Percentiles rank a stretch among this genome's conserved stretches.
Conservation (phyloP, 2,329 filamentous ascomycete species). For the Aspergillus udagawae region DNA sequence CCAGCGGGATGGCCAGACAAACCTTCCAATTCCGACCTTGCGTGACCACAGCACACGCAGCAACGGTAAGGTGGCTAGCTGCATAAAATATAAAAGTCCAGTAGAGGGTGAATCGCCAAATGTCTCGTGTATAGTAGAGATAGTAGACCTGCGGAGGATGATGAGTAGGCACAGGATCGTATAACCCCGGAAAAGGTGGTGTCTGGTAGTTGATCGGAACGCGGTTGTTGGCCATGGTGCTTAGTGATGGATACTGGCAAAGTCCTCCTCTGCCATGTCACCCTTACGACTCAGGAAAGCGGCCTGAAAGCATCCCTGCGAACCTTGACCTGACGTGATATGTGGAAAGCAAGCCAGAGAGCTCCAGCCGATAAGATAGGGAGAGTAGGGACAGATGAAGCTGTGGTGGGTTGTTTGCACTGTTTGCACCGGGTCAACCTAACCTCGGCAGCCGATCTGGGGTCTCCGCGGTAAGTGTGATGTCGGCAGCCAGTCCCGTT, state of each 20-base stretch:
- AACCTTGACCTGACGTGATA: not conserved
- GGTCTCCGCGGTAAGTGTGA: constrained; percentile 25
- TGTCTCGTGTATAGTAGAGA: constrained; percentile 71
- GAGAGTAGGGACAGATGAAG: not conserved
- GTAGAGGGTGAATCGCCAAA: constrained; percentile 81
- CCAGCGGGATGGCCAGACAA: constrained; percentile 67
- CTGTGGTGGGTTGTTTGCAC: constrained; percentile 24
- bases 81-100: constrained; percentile 82
- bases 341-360: not conserved
- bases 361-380: not conserved
- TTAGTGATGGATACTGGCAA: not conserved
- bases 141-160: constrained; percentile 53
- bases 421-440: constrained; percentile 23
- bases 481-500: constrained; percentile 1
- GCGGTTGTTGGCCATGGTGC: constrained; percentile 35
- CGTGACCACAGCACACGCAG: constrained; percentile 66
- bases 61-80: constrained; percentile 68
- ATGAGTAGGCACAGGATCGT: constrained; percentile 62
- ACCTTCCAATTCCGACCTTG: constrained; percentile 51
- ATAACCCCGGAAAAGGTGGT: constrained; percentile 76
- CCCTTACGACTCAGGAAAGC: not conserved
- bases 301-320: not conserved
- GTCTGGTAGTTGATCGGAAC: constrained; percentile 59
- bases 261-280: not conserved
- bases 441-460: constrained; percentile 33